Percentiles rank a stretch among this genome's conserved stretches.
Evolutionary conservation across 2,329 filamentous ascomycete species (phyloP).

Genomic region (Pyrenophora graminea): DNA sequence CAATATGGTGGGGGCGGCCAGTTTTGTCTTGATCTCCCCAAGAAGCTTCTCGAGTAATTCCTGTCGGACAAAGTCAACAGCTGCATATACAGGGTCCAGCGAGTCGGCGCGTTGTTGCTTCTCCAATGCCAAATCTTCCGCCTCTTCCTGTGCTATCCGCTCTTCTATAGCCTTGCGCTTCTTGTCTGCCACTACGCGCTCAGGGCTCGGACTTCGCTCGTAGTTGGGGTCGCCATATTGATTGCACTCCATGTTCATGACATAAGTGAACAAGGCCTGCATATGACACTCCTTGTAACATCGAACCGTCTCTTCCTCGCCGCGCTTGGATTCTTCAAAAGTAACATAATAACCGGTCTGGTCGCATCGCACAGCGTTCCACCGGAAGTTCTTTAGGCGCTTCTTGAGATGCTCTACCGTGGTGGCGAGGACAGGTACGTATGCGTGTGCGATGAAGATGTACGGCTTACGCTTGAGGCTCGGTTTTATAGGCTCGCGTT

Average conservation of each 20-base stretch:
- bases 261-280: constrained; percentile 86
- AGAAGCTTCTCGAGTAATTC: constrained; percentile 88
- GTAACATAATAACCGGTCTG: constrained; percentile 86
- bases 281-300: constrained; percentile 80
- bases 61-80: constrained; percentile 74
- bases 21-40: constrained; percentile 83
- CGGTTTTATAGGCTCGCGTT: constrained; percentile 67
- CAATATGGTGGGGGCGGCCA: constrained; percentile 79
- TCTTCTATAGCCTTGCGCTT: constrained; percentile 69
- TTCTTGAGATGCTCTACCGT: constrained; percentile 91
- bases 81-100: constrained; percentile 87
- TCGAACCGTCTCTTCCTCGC: constrained; percentile 78
- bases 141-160: constrained; percentile 71
- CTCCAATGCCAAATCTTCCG: constrained; percentile 84
- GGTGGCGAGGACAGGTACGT: constrained; percentile 82
- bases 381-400: constrained; percentile 78
- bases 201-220: constrained; percentile 58
- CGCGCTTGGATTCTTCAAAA: constrained; percentile 78
- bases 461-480: constrained; percentile 81
- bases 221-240: constrained; percentile 69
- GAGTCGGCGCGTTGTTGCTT: constrained; percentile 85
- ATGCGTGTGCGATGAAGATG: constrained; percentile 83
- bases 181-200: constrained; percentile 53
- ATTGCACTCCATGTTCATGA: constrained; percentile 87
- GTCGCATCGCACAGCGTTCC: constrained; percentile 82